phyloP scores from a whole-genome alignment of 176 grass and related monocot species.

The Sorghum bicolor region DNA sequence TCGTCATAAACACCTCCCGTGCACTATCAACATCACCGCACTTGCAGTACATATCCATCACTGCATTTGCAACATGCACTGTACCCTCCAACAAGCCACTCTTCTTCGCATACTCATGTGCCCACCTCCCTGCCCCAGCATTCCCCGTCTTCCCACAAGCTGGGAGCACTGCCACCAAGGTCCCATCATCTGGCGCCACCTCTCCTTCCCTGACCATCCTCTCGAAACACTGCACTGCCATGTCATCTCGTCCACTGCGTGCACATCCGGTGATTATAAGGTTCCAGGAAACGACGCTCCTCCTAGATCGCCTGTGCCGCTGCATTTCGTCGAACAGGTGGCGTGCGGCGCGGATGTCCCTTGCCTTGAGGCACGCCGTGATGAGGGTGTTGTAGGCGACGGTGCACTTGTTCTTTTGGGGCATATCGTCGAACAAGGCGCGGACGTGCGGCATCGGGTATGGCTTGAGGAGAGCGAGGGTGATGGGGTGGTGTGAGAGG shows the following conservation, averaged over 20 bases:
- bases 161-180: slow-evolving; percentile 36
- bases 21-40: slow-evolving; percentile 47
- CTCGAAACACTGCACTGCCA: slow-evolving; percentile 34
- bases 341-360: slow-evolving; percentile 5
- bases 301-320: slow-evolving; percentile 21
- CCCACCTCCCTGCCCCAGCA: slow-evolving; percentile 33
- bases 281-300: slow-evolving; percentile 64
- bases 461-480: slow-evolving; percentile 35
- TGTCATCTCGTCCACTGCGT: slow-evolving; percentile 18
- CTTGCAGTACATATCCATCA: slow-evolving; percentile 72
- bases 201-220: slow-evolving; percentile 32
- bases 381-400: slow-evolving; percentile 47
- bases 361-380: slow-evolving; percentile 13
- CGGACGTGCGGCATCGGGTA: not conserved
- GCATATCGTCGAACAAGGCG: slow-evolving; percentile 32
- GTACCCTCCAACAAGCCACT: slow-evolving; percentile 13
- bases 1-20: slow-evolving; percentile 29
- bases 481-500: slow-evolving; percentile 41
- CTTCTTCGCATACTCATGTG: slow-evolving; percentile 35
- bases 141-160: slow-evolving; percentile 48
- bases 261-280: slow-evolving; percentile 41
- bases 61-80: slow-evolving; percentile 45
- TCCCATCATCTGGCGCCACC: slow-evolving; percentile 46
- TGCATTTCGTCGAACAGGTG: slow-evolving; percentile 57
- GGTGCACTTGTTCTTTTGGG: slow-evolving; percentile 23